Evolutionary conservation across 2,329 filamentous ascomycete genomes (phyloP).

Genomic region (Chrysosporium queenslandicum): DNA sequence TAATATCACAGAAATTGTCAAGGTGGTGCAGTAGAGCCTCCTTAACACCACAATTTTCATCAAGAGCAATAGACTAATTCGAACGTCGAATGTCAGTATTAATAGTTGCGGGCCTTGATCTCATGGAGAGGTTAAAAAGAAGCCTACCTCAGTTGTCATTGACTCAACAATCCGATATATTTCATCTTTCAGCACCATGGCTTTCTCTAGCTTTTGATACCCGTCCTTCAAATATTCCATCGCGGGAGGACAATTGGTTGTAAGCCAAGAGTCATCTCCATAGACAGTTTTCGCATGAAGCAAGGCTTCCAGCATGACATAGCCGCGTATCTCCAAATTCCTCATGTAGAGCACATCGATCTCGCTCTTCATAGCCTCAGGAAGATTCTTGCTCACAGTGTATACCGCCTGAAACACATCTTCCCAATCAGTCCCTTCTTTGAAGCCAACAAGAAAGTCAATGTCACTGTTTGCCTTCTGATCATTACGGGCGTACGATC

Average conservation of each 20-base stretch:
- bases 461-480: neutral
- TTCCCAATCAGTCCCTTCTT: neutral
- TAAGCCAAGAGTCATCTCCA: neutral
- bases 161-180: too few species aligned
- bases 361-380: neutral
- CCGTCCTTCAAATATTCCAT: neutral
- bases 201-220: neutral
- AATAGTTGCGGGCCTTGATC: too few species aligned
- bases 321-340: neutral
- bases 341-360: conserved; percentile 2
- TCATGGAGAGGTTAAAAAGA: too few species aligned
- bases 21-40: too few species aligned
- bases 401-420: neutral
- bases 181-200: too few species aligned
- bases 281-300: neutral
- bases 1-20: too few species aligned
- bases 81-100: too few species aligned
- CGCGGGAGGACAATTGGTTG: neutral
- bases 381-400: neutral
- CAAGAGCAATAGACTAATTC: too few species aligned
- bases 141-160: too few species aligned
- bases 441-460: conserved; percentile 3
- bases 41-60: too few species aligned
- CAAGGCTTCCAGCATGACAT: neutral
- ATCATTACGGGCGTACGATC: neutral